Base-by-base conservation (phyloP, 306 rosid genomes). In the Pyrus communis region DNA sequence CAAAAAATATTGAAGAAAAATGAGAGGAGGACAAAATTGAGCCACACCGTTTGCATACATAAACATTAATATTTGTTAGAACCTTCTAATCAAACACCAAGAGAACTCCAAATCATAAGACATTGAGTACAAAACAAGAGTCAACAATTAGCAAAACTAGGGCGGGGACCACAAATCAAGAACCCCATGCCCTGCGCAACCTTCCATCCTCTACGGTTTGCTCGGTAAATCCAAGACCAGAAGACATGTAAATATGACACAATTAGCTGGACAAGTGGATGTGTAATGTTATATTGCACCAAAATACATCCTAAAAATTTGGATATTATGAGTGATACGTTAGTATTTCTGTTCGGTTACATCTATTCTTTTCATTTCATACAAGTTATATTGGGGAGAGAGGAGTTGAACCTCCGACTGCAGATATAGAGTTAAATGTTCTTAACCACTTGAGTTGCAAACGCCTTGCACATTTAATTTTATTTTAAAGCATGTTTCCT, bases 121-220 rank as follows among this genome's bases (percentile, higher is more conserved):
- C 81, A 58, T 71, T 76, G 81, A 51, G 61, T 67, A 83, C 86
- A 77, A 80, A 73, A 80, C 23, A 54, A 69, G 75, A 80, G 84
- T 51, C 80, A 84, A 73, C 54, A 70, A 63, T 31, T 49, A 55
- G 67, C 27, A 75, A 75, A 79, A 76, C 83, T 31, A 71, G 65
- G 74, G 25, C 52, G 23, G 69, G 23, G 35, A 49, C 51, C 78
- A 69, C 63, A 46, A 68, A 68, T 40, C 87, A 40, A 76, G 54
- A 60, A 71, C 11, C 11, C 70, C 70, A 74, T 28, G 35, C 70
- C 77, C 62, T 28, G 35, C 65, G 33, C 38, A 52, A 65, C 84
- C 70, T 42, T 74, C 69, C 9, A 61, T 74, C 35, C 60, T 19
- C 14, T 0, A n/a, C 30, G 27, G 27, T 14, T 19, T 73, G 25